Conservation (phyloP, 2,329 filamentous ascomycete species). For the Penicillium sp. region DNA sequence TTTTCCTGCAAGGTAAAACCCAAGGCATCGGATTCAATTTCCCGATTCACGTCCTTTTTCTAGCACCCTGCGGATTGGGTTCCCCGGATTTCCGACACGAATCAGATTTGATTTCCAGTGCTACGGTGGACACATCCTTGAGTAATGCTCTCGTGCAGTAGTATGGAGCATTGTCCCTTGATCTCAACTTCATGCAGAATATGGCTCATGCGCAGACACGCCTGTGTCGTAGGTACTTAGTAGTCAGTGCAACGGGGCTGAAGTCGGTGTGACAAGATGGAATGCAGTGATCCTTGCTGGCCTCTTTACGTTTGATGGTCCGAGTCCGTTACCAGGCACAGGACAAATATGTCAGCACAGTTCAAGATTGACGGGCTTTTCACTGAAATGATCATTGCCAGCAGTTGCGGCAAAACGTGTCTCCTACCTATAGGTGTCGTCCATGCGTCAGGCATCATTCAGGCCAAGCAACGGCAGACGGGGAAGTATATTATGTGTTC, state of each 20-base stretch:
- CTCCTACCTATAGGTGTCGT: not conserved
- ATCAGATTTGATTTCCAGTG: not conserved
- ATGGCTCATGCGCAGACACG: not conserved
- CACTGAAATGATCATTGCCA: not conserved
- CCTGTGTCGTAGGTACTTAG: not conserved
- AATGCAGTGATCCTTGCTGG: conserved; percentile 1
- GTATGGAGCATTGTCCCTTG: not conserved
- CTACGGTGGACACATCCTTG: not conserved
- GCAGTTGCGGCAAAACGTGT: not conserved
- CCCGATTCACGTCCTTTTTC: conserved; percentile 6
- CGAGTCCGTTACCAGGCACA: not conserved
- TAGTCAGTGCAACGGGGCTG: not conserved
- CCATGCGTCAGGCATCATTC: not conserved
- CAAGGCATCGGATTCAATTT: conserved; percentile 17
- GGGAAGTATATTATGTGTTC: not conserved
- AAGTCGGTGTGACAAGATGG: conserved; percentile 6
- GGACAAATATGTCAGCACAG: not conserved
- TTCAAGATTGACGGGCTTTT: not conserved
- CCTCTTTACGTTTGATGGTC: not conserved
- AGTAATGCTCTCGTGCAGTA: not conserved
- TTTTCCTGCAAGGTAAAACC: not conserved
- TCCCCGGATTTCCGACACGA: conserved; percentile 12
- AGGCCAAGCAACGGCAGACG: not conserved
- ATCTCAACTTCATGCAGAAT: not conserved
- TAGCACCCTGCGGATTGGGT: not conserved